phyloP scores from a whole-genome alignment of 2,329 filamentous ascomycete species.

The Rhexocercosporidium sp. region DNA sequence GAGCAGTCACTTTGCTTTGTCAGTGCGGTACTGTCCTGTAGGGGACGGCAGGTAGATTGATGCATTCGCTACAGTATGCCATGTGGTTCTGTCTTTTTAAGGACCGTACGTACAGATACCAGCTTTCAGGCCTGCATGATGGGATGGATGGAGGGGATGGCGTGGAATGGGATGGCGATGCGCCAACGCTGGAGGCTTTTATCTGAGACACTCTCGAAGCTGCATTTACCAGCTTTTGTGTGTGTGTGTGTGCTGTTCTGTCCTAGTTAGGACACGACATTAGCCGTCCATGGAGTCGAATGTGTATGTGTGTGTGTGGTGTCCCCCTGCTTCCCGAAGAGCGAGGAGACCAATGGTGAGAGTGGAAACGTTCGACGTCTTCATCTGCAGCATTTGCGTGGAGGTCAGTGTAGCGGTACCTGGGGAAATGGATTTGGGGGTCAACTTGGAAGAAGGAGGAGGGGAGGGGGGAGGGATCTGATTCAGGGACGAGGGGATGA shows the following conservation, averaged over 20 bases:
- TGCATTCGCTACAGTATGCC: too few species aligned
- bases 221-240: slow-evolving; percentile 11
- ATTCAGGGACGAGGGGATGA: too few species aligned
- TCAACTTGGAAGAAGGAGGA: background rate
- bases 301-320: background rate
- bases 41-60: too few species aligned
- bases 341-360: too few species aligned
- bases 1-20: slow-evolving; percentile 23
- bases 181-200: background rate
- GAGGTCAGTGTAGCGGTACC: slow-evolving; percentile 14
- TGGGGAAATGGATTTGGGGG: slow-evolving; percentile 1
- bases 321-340: background rate
- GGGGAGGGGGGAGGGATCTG: too few species aligned
- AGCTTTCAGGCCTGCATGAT: background rate
- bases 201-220: slow-evolving; percentile 24
- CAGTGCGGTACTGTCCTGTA: too few species aligned
- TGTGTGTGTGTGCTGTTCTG: background rate
- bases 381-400: slow-evolving; percentile 9
- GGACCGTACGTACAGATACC: background rate
- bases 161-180: background rate
- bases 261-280: slow-evolving; percentile 9
- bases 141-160: background rate
- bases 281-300: background rate
- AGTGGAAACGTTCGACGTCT: too few species aligned
- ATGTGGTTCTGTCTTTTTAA: slow-evolving; percentile 14